phyloP scores from a whole-genome alignment of 2,329 filamentous ascomycete genomes.

The Thyridium curvatum region DNA sequence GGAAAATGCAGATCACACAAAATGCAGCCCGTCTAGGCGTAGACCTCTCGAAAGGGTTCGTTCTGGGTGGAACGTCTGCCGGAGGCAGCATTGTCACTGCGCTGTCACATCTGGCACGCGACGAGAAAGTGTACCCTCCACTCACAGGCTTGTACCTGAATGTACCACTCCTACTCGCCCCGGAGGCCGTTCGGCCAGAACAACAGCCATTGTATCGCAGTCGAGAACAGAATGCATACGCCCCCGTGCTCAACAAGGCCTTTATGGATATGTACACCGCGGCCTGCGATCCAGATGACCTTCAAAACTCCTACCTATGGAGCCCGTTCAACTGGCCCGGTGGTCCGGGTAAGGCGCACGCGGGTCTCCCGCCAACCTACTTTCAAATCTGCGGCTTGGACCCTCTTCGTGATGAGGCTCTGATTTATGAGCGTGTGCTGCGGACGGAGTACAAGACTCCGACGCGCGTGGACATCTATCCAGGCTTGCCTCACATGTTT shows the following conservation, averaged over 20 bases:
- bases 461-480: slow-evolving; percentile 30
- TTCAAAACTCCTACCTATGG: too few species aligned
- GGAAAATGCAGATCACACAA: slow-evolving; percentile 10
- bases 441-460: slow-evolving; percentile 25
- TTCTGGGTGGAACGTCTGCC: slow-evolving; percentile 41
- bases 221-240: too few species aligned
- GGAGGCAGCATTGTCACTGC: slow-evolving; percentile 32
- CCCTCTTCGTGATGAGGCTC: slow-evolving; percentile 40
- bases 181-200: slow-evolving; percentile 12
- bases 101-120: slow-evolving; percentile 29
- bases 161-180: slow-evolving; percentile 24
- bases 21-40: slow-evolving; percentile 32
- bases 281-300: too few species aligned
- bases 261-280: too few species aligned
- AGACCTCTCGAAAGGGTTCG: slow-evolving; percentile 35
- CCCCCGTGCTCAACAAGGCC: too few species aligned
- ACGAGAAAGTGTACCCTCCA: slow-evolving; percentile 30
- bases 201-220: too few species aligned
- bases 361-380: slow-evolving; percentile 35
- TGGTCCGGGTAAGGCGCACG: slow-evolving; percentile 10
- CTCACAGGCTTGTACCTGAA: slow-evolving; percentile 39
- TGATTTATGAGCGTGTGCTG: slow-evolving; percentile 43
- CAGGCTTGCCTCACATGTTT: slow-evolving; percentile 17
- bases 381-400: slow-evolving; percentile 44
- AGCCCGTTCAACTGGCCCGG: too few species aligned